Conservation (phyloP, 2,329 filamentous ascomycete species). For the Trichoderma citrinoviride region DNA sequence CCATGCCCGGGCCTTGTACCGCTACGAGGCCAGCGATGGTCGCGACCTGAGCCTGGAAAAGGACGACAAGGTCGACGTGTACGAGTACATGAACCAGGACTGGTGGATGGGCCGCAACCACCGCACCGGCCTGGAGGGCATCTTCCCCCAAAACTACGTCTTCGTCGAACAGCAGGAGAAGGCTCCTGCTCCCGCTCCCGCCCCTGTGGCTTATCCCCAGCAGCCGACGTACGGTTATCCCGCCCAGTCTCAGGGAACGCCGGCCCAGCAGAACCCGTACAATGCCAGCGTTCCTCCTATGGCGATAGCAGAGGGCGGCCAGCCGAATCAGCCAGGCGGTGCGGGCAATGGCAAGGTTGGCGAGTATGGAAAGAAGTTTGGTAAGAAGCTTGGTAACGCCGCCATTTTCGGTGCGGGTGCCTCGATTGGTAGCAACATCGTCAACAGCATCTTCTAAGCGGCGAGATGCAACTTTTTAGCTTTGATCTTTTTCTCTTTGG, state of each 20-base stretch:
- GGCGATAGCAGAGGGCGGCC: slow-evolving; percentile 62
- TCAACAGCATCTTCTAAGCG: slow-evolving; percentile 82
- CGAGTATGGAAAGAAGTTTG: slow-evolving; percentile 87
- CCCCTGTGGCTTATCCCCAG: slow-evolving; percentile 39
- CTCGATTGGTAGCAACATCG: slow-evolving; percentile 83
- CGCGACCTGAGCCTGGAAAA: slow-evolving; percentile 79
- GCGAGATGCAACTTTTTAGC: not conserved
- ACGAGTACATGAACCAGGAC: slow-evolving; percentile 93
- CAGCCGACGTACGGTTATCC: slow-evolving; percentile 35
- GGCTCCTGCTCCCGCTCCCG: slow-evolving; percentile 28
- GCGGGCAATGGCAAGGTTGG: slow-evolving; percentile 58
- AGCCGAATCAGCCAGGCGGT: slow-evolving; percentile 33
- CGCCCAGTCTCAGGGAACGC: slow-evolving; percentile 37
- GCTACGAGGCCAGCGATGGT: slow-evolving; percentile 73
- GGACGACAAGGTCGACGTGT: slow-evolving; percentile 75
- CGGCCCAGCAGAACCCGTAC: slow-evolving; percentile 58
- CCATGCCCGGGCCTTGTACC: slow-evolving; percentile 77
- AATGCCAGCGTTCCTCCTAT: slow-evolving; percentile 70
- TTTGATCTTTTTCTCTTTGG: not conserved
- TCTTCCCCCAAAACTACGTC: slow-evolving; percentile 93
- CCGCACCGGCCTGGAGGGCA: slow-evolving; percentile 80
- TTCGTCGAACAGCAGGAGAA: slow-evolving; percentile 63
- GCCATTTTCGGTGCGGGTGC: slow-evolving; percentile 93
- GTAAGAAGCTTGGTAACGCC: slow-evolving; percentile 79
- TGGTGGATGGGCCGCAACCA: slow-evolving; percentile 94